phyloP scores from a whole-genome alignment of 176 grass and related monocot species.

The Triticum urartu region DNA sequence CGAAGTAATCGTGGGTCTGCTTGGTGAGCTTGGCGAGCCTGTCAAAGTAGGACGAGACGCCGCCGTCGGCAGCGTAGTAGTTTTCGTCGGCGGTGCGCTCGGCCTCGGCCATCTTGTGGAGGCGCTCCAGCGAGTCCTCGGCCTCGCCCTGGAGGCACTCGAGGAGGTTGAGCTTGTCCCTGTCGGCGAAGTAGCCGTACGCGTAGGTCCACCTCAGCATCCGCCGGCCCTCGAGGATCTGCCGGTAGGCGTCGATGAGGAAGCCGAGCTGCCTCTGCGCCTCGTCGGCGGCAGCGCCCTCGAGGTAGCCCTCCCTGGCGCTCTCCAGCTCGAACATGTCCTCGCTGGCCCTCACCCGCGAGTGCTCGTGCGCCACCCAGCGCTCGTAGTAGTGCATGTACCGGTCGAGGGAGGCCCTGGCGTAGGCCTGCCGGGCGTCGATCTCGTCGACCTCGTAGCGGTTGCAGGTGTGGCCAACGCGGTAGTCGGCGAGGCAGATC shows the following conservation, averaged over 20 bases:
- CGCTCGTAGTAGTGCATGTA: conserved; percentile 50
- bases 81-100: background rate
- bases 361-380: conserved; percentile 20
- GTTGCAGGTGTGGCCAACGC: background rate
- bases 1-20: background rate
- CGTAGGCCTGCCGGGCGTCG: background rate
- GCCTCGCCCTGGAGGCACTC: background rate
- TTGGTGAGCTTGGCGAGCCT: background rate
- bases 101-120: background rate
- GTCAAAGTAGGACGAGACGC: background rate
- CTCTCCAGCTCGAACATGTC: background rate
- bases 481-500: conserved; percentile 36
- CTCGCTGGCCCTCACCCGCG: background rate
- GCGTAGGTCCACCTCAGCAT: conserved; percentile 37
- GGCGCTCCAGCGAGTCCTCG: background rate
- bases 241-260: background rate
- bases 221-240: conserved; percentile 11
- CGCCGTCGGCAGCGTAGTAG: background rate
- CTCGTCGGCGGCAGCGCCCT: background rate
- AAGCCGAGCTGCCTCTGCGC: background rate
- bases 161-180: background rate
- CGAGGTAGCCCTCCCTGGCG: background rate
- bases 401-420: conserved; percentile 28
- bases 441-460: background rate
- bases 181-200: background rate